Base-by-base conservation (phyloP, 192 early-diverging fungal genomes). In the Coemansia sp. region DNA sequence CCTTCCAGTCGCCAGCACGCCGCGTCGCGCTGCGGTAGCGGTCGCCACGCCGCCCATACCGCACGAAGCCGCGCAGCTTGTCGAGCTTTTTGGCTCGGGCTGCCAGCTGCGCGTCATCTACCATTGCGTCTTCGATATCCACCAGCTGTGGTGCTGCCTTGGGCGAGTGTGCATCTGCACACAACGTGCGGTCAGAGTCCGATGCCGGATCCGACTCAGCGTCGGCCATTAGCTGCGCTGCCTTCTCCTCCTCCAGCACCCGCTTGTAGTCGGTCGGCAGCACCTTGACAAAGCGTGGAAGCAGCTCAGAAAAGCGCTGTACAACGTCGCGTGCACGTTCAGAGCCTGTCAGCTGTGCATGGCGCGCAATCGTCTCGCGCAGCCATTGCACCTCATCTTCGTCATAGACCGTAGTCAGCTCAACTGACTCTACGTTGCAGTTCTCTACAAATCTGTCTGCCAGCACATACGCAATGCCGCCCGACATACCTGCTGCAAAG, bases 401-500 rank as follows among this genome's bases (percentile, higher is more conserved):
- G 15, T 92, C 14, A 12, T 21, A 85, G 26, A 97, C 83, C 5
- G 87, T 80, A 45, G 89, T 91, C 16, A 98, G 80, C 20, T 87
- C 83, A 18, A 97, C 96, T 80, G 94, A 90, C 81, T 97, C 93
- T 71, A 73, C 82, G 70, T 98, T 98, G 81, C 89, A 88, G 57
- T 83, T 85, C 40, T 55, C 68, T 41, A 66, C 69, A 68, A 96
- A 93, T 47, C 26, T 11, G 14, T 63, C 28, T 44, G 94, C 93
- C 23, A 95, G 76, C 3, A 98, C 84, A 68, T 98, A 98, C 1
- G 96, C 93, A 58, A 96, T 88, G 66, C 96, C 96, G 44, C 96
- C 96, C 60, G 84, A 87, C 96, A 98, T 98, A 70, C 96, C 96
- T 14, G 96, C 96, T 16, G 96, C 96, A 83, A 98, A 97, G 84